Evolutionary conservation across 495 filamentous ascomycete species (phyloP), one percentile per base, ranked within the genome.

Genomic region (Penicillium bialowiezense): DNA sequence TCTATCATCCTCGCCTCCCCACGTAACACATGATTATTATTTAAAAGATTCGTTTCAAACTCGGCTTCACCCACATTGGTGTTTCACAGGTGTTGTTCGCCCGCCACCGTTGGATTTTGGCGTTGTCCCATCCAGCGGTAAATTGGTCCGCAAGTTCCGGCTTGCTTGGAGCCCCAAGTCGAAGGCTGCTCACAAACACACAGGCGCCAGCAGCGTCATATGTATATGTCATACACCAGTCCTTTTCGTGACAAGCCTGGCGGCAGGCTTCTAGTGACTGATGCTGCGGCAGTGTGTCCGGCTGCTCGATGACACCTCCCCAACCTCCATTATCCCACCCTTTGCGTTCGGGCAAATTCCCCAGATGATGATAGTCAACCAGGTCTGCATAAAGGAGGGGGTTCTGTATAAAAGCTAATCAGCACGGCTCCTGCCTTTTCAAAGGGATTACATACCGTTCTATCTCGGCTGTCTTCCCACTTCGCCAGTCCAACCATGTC

Each of bases 301-400:
- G 50, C 0, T 52, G 56, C 29, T 69, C 59, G 12, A 59, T 50
- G 19, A 55, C 56, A 9, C 61, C 59, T 19, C 58, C 58, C 53
- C 54, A 65, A 28, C 64, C 65, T 10, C 60, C 59, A 37, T 72
- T 72, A 44, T 72, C 64, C 69, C 69, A 72, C 18, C 66, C 56
- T 4, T 55, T 12, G 6, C 49, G 53, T 24, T 60, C 48, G 1
- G 53, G 32, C 26, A 54, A 19, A 2, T 45, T 26, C 18, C 51
- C 64, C 4, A 65, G 31, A 15, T 49, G 36, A n/a, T 50, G 47
- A 21, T 62, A 67, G 2, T 68, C 51, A 37, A 59, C 37, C 19
- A 70, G 33, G n/a, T 70, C 67, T 18, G 62, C 48, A 31, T 70
- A 70, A 9, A 70, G 42, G 0, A 66, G 23, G 0, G 64, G 64